Conservation (phyloP, 306 rosid species). For the Vigna unguiculata region DNA sequence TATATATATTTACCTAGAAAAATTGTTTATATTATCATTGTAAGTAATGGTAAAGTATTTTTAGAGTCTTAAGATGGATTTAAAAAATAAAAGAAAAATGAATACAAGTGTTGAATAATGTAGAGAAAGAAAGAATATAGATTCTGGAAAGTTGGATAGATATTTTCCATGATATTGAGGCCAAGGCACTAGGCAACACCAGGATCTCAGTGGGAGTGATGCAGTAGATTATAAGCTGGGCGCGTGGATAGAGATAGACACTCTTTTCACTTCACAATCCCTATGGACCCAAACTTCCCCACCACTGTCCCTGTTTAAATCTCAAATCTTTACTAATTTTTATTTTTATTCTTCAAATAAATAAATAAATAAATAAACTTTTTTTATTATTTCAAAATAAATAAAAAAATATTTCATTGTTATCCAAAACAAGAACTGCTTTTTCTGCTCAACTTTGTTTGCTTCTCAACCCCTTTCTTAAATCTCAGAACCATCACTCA, state of each 20-base stretch:
- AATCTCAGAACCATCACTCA: conserved; percentile 43
- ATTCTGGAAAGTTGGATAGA: conserved; percentile 11
- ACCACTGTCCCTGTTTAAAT: not conserved
- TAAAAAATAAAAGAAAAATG: too few relatives aligned
- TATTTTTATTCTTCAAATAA: not conserved
- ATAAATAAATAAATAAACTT: not conserved
- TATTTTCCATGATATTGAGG: conserved; percentile 36
- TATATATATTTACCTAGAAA: too few relatives aligned
- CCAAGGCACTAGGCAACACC: not conserved
- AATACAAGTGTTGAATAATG: not conserved
- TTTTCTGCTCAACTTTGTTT: conserved; percentile 62
- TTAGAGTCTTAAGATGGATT: too few relatives aligned
- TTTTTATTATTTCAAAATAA: not conserved
- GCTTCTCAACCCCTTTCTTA: conserved; percentile 49
- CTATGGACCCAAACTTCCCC: conserved; percentile 37
- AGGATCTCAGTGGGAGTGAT: not conserved
- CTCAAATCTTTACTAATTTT: not conserved
- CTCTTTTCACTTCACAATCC: conserved; percentile 32
- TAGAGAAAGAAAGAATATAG: not conserved
- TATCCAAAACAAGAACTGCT: conserved; percentile 62
- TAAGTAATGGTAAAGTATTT: too few relatives aligned
- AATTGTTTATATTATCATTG: too few relatives aligned
- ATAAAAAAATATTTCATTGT: conserved; percentile 33
- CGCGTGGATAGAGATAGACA: conserved; percentile 24
- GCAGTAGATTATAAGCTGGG: conserved; percentile 2